A percentile compares a stretch with the other conserved stretches of the same genome.
phyloP scores from a whole-genome alignment of 495 filamentous ascomycete species.

The Neurospora tetraspora region DNA sequence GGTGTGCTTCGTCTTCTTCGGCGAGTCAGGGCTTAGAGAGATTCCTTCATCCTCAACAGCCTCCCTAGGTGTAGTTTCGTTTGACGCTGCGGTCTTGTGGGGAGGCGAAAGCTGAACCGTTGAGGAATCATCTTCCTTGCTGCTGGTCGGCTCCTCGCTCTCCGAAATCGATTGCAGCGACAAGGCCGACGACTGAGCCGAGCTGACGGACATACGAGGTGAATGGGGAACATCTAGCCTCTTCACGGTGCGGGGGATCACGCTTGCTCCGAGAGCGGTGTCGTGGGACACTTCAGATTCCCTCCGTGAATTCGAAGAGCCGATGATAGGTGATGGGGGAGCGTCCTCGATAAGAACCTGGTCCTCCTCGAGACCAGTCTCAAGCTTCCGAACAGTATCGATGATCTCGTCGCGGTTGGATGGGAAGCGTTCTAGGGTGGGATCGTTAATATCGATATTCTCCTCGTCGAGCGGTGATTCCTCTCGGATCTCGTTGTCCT shows the following conservation, averaged over 20 bases:
- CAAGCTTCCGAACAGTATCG: slow-evolving; percentile 33
- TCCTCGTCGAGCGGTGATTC: slow-evolving; percentile 9
- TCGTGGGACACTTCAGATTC: slow-evolving; percentile 13
- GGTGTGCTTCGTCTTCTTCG: not conserved
- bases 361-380: slow-evolving; percentile 37
- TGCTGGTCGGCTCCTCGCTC: slow-evolving; percentile 11
- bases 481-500: not conserved
- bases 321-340: slow-evolving; percentile 26
- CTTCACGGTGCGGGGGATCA: slow-evolving; percentile 3
- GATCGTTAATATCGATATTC: slow-evolving; percentile 36
- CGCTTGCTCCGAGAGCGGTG: slow-evolving; percentile 1
- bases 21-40: not conserved
- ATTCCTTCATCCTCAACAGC: not conserved
- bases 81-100: not conserved
- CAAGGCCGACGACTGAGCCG: slow-evolving; percentile 8
- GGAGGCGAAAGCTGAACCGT: slow-evolving; percentile 13
- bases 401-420: slow-evolving; percentile 37
- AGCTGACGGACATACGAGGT: slow-evolving; percentile 13
- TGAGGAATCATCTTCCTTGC: slow-evolving; percentile 2
- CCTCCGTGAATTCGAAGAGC: slow-evolving; percentile 4
- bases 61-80: not conserved
- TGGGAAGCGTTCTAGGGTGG: slow-evolving; percentile 42
- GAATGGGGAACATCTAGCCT: slow-evolving; percentile 10
- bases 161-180: slow-evolving; percentile 24
- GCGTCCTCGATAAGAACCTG: slow-evolving; percentile 26